Percentiles rank a stretch among this genome's conserved stretches.
Conservation (phyloP, 352 stramenopile genomes). For the Plasmopara viticola region DNA sequence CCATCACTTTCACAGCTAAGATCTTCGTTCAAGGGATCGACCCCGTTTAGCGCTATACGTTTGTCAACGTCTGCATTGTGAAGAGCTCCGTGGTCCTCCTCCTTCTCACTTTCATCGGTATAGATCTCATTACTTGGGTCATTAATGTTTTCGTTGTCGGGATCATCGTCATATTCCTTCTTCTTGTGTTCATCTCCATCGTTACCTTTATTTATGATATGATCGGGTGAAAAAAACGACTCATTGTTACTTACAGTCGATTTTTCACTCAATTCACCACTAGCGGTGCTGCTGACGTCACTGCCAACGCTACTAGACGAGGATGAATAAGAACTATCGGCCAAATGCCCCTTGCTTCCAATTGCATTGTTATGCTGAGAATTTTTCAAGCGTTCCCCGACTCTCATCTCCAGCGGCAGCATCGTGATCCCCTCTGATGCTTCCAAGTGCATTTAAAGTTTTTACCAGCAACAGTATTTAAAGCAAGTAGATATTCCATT, state of each 20-base stretch:
- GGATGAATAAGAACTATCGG: conserved; percentile 33
- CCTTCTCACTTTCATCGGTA: conserved; percentile 21
- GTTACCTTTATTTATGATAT: conserved; percentile 8
- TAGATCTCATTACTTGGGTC: conserved; percentile 33
- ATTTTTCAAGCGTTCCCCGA: not conserved
- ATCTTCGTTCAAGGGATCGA: conserved; percentile 28
- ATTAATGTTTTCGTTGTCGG: conserved; percentile 21
- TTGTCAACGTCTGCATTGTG: conserved; percentile 50
- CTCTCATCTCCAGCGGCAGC: not conserved
- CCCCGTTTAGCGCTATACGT: conserved; percentile 33
- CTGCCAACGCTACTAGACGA: conserved; percentile 30
- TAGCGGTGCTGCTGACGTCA: conserved; percentile 20
- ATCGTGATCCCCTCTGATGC: conserved; percentile 3
- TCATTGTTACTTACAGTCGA: conserved; percentile 28
- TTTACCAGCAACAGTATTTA: not conserved
- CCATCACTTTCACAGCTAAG: conserved; percentile 45
- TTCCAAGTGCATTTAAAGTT: conserved; percentile 3
- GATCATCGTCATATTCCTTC: conserved; percentile 16
- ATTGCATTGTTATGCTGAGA: conserved; percentile 4
- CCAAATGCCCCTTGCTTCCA: conserved; percentile 10
- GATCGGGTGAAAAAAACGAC: conserved; percentile 9
- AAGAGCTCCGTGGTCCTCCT: conserved; percentile 34
- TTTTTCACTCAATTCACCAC: conserved; percentile 24
- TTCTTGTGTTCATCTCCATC: conserved; percentile 19
- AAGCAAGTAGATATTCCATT: too few relatives aligned